Evolutionary conservation across 1,139 yeast genomes (phyloP).

Genomic region (Sugiyamaella neomexicana): DNA sequence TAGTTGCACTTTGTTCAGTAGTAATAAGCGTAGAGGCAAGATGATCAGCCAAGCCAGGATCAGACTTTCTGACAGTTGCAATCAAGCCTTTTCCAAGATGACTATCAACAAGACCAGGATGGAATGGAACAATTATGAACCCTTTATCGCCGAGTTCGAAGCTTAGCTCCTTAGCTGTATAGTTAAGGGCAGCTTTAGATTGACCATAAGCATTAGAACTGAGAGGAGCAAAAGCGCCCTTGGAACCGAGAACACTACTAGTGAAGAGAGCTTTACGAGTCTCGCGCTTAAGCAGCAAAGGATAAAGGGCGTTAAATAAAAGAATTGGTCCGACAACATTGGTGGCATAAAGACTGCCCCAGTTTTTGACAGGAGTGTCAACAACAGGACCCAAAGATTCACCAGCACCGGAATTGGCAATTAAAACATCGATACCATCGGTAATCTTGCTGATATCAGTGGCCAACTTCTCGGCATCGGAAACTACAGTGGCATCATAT

Average conservation of each 20-base stretch:
- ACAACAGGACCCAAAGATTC: slow-evolving; percentile 4
- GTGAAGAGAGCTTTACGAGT: slow-evolving; percentile 31
- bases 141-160: slow-evolving; percentile 30
- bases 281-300: slow-evolving; percentile 17
- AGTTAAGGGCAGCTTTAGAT: slow-evolving; percentile 22
- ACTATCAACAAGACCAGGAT: slow-evolving; percentile 41
- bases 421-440: slow-evolving; percentile 17
- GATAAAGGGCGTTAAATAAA: slow-evolving; percentile 10
- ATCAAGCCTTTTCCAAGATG: slow-evolving; percentile 32
- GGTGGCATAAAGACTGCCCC: slow-evolving; percentile 19
- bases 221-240: slow-evolving; percentile 24
- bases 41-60: slow-evolving; percentile 1
- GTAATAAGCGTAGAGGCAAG: not conserved
- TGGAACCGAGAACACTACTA: slow-evolving; percentile 35
- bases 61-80: slow-evolving; percentile 10
- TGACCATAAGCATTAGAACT: slow-evolving; percentile 18
- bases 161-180: slow-evolving; percentile 18
- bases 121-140: slow-evolving; percentile 35
- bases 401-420: slow-evolving; percentile 20
- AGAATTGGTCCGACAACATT: slow-evolving; percentile 17
- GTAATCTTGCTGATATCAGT: slow-evolving; percentile 29
- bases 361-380: slow-evolving; percentile 6
- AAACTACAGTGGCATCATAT: slow-evolving; percentile 13
- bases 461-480: slow-evolving; percentile 16
- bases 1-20: slow-evolving; percentile 19